Evolutionary conservation across 2,329 filamentous ascomycete species (phyloP).

Genomic region (Fusarium sp.): DNA sequence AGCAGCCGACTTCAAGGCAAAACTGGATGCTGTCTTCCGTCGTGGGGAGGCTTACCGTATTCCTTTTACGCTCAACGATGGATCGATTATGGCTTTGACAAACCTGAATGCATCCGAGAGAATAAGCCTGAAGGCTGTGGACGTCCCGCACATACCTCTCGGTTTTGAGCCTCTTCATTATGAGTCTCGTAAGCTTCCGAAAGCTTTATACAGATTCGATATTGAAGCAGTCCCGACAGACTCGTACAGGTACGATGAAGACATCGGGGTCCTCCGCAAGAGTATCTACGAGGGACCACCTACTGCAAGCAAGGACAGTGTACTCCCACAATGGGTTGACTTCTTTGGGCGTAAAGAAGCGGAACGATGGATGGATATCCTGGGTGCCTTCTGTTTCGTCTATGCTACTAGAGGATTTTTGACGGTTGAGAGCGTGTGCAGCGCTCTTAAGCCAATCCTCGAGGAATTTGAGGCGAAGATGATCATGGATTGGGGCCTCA

Average conservation of each 20-base stretch:
- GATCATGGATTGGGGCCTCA: constrained; percentile 71
- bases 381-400: constrained; percentile 74
- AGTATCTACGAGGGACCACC: constrained; percentile 60
- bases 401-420: constrained; percentile 75
- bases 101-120: constrained; percentile 75
- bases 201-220: constrained; percentile 75
- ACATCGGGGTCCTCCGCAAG: constrained; percentile 60
- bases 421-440: constrained; percentile 66
- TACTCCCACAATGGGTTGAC: constrained; percentile 80
- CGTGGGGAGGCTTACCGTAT: constrained; percentile 61
- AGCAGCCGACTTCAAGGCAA: constrained; percentile 72
- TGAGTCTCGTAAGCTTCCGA: constrained; percentile 77
- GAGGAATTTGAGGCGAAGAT: constrained; percentile 75
- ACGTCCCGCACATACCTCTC: constrained; percentile 75
- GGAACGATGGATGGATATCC: constrained; percentile 75
- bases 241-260: constrained; percentile 70
- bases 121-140: constrained; percentile 66
- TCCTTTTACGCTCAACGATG: constrained; percentile 73
- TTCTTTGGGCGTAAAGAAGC: constrained; percentile 73
- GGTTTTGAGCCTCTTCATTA: constrained; percentile 81
- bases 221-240: constrained; percentile 75
- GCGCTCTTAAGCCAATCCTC: constrained; percentile 70
- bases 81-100: constrained; percentile 75
- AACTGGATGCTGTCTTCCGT: constrained; percentile 71
- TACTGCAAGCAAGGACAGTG: constrained; percentile 58